phyloP scores from a whole-genome alignment of 148 eudicot species.

The Euryodendron excelsum region DNA sequence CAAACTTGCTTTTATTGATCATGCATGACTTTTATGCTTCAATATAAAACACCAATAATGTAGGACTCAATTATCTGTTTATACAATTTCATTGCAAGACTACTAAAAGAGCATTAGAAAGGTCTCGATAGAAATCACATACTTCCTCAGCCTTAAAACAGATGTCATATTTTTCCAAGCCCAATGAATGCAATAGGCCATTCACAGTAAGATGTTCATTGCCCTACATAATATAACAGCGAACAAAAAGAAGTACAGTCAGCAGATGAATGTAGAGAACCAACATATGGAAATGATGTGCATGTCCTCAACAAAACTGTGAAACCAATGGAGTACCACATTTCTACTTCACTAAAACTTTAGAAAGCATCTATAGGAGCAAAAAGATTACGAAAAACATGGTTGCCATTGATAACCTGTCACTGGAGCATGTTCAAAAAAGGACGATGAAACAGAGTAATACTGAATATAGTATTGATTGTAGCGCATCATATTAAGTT shows the following conservation, averaged over 20 bases:
- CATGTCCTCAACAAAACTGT: neutral
- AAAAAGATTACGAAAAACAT: neutral
- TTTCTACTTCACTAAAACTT: neutral
- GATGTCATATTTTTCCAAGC: constrained; percentile 66
- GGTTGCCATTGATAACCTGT: neutral
- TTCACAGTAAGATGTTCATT: constrained; percentile 61
- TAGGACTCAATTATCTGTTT: neutral
- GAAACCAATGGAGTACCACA: neutral
- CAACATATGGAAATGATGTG: neutral
- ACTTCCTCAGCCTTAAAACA: constrained; percentile 91
- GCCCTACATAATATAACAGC: constrained; percentile 42
- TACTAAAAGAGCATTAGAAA: neutral
- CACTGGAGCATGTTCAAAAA: neutral
- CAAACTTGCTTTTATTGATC: neutral
- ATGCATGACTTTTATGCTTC: constrained; percentile 2
- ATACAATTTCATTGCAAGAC: neutral
- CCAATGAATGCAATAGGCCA: constrained; percentile 63
- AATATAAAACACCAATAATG: neutral
- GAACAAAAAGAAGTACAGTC: constrained; percentile 1
- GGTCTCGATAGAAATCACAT: constrained; percentile 12
- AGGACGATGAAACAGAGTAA: neutral
- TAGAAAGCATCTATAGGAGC: neutral
- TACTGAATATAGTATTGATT: neutral
- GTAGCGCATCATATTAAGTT: neutral
- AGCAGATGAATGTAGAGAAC: neutral